Evolutionary conservation across 352 stramenopile genomes (phyloP), one percentile per base, ranked within the genome.

Genomic region (Phytophthora pluvialis): DNA sequence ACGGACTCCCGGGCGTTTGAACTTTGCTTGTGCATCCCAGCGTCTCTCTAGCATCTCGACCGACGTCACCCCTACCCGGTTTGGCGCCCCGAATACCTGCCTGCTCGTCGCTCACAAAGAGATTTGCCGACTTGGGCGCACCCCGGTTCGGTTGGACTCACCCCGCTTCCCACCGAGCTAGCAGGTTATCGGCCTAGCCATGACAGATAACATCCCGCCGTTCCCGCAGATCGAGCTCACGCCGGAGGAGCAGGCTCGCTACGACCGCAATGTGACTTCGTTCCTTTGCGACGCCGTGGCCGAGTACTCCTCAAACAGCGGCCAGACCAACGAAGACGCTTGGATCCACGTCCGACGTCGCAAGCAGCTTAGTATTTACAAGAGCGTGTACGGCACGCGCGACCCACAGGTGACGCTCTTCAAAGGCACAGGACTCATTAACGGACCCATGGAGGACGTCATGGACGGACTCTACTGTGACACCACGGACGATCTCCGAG

Each of bases 401-500:
- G 65, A 86, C 54, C 65, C 77, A 26, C 68, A 75, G 18, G 71
- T 80, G 59, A 80, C 71, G 42, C 67, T 82, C 7, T 67, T 82
- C 45, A 70, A 79, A 50, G 73, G 77, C 36, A 63, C 70, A 32
- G 74, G 73, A 33, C 35, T 71, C 6, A 70, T 85, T 47, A 28
- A 65, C 12, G 77, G 73, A 46, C 57, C 75, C 4, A 38, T 83
- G n/a, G 32, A 70, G 25, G 72, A 81, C 49, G 60, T 81, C 28
- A 81, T 83, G 75, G 74, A 80, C 31, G 75, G 75, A 46, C 64
- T 83, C n/a, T 83, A 83, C 38, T 75, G 65, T 15, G 72, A 83
- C 56, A 76, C 64, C 5, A 81, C 75, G 36, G 67, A 83, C 11
- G 70, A 79, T 15, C 72, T 83, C 39, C 75, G 72, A 42, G 62